Evolutionary conservation across 2,329 filamentous ascomycete genomes (phyloP).

Genomic region (Botryotinia calthae): DNA sequence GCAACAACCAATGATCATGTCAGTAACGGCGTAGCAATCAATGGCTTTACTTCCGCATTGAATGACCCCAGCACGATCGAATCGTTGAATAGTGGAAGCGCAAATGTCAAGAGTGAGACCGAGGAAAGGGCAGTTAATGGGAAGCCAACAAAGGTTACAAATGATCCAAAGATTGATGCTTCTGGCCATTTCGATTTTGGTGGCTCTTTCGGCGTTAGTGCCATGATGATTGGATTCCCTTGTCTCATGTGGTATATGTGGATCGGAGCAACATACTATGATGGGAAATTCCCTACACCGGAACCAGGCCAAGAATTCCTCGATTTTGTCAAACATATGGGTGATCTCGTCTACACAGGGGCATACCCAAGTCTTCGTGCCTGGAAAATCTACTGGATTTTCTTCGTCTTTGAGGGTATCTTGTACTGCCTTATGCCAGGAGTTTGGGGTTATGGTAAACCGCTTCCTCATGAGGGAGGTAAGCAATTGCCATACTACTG

Average conservation of each 20-base stretch:
- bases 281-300: constrained; percentile 74
- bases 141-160: constrained; percentile 59
- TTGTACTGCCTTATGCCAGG: constrained; percentile 87
- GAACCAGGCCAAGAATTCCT: constrained; percentile 61
- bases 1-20: constrained; percentile 27
- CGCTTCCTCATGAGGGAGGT: constrained; percentile 75
- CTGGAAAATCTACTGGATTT: constrained; percentile 93
- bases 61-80: constrained; percentile 22
- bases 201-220: constrained; percentile 72
- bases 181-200: constrained; percentile 78
- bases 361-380: constrained; percentile 80
- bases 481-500: constrained; percentile 94
- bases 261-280: constrained; percentile 91
- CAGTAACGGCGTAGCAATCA: constrained; percentile 21
- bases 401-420: constrained; percentile 78
- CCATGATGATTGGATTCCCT: constrained; percentile 94
- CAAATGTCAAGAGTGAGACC: constrained; percentile 21
- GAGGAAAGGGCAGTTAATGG: constrained; percentile 42
- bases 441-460: constrained; percentile 83
- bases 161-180: constrained; percentile 61
- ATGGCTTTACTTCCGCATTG: constrained; percentile 18
- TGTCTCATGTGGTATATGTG: constrained; percentile 99
- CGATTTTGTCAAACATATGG: constrained; percentile 72
- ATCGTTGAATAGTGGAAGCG: constrained; percentile 12
- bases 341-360: constrained; percentile 71